Base-by-base conservation (phyloP, 768 basidiomycete genomes). In the Glaciozyma martinii region DNA sequence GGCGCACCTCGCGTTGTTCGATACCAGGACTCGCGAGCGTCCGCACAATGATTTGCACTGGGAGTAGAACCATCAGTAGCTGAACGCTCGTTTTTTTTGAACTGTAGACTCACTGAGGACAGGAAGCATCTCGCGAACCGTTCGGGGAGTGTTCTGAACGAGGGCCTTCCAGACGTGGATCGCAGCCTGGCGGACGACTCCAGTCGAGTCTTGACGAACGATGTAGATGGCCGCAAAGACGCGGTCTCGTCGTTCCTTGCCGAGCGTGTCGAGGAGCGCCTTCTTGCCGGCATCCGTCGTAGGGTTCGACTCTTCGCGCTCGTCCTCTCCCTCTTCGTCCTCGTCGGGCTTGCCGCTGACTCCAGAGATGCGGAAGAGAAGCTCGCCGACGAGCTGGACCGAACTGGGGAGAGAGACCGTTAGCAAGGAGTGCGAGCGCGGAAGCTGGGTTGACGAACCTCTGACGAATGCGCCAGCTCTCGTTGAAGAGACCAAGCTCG, bases 151-250 rank as follows among this genome's bases (percentile, higher is more conserved):
- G 72, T 94, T 98, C 75, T 90, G 84, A 15, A 99, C 93, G 67
- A 98, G 80, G 6, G 91, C 94, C 78, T 98, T 98, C 95, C 95
- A 99, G 68, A 98, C 95, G 63, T 90, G 90, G 53, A 94, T 84
- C 0, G 93, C 89, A 3, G 90, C 85, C 75, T 90, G 89, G 47
- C 94, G 85, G 44, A 98, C 93, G 53, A 86, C 82, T 49, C 84
- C 85, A 70, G 95, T 89, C 18, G 88, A 82, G 76, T 98, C 95
- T 76, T 98, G 94, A 54, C 93, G 85, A 60, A 92, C 89, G 69
- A 98, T 81, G 76, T 93, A 99, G 60, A 99, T 77, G 3, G 88
- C 88, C 10, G 91, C 87, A 55, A 99, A 79, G 44, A 98, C 89
- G 32, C 91, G 85, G 76, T 98, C 91, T 42, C 93, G 82, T 54